Base-by-base conservation (phyloP, 129 eudicot species). In the Flaveria linearis region DNA sequence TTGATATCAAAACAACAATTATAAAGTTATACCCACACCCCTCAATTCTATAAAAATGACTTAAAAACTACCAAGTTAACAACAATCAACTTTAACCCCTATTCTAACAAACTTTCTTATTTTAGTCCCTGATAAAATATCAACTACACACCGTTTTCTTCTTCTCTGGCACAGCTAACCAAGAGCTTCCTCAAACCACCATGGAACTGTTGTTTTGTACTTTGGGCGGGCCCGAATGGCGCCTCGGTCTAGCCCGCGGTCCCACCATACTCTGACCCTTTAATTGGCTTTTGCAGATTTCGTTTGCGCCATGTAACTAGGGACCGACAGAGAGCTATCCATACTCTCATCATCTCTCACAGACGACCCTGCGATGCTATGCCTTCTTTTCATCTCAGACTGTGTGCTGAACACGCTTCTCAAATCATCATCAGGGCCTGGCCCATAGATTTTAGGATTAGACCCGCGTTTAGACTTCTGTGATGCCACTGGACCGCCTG, bases 301-400 rank as follows among this genome's bases (percentile, higher is more conserved):
- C 2, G 98, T 93, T 16, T 96, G 82, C 0, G 90, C 87, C 98
- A 90, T 93, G 84, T 90, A 93, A 76, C 97, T 80, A 14, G 98
- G 98, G 1, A 93, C 86, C 10, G 87, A 80, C 2, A 79, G 82
- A 10, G 96, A 93, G 75, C 98, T 88, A 13, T 83, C 90, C 88
- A 90, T 75, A 81, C 97, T 93, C 80, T 93, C 93, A 17, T 93
- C 91, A 43, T 90, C 95, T 73, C 96, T 88, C 1, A 88, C 83
- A 0, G 88, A 88, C 30, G 96, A 90, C 5, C 96, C 89, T 12
- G 93, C 93, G 14, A 93, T 78, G 82, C 96, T 93, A 71, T 90
- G 95, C 84, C 98, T 88, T 76, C 97, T 78, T 18, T 81, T 84
- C 85, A 84, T 76, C 81, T 93, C 91, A 1, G 97, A 93, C 52